A percentile compares a stretch with the other conserved stretches of the same genome.
phyloP scores from a whole-genome alignment of 2,329 filamentous ascomycete genomes.

The Colletotrichum chlorophyti region DNA sequence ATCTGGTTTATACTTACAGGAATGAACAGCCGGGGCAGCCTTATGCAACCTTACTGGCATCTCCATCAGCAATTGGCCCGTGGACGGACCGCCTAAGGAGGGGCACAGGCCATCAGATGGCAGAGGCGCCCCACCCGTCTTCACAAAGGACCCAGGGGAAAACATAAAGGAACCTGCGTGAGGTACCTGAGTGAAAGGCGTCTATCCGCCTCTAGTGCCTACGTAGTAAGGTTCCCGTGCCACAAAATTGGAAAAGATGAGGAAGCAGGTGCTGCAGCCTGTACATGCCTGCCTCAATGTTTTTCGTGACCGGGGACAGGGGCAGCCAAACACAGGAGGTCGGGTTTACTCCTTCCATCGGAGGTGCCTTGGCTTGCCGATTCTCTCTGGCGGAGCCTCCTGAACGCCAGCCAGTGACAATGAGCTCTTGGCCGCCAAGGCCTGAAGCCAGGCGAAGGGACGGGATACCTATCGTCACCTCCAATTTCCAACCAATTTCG shows the following conservation, averaged over 20 bases:
- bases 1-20: background rate
- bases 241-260: background rate
- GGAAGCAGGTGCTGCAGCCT: no score
- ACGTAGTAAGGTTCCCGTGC: background rate
- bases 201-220: no score
- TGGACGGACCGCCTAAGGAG: background rate
- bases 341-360: no score
- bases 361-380: conserved; percentile 17
- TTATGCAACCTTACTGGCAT: conserved; percentile 4
- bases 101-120: conserved; percentile 18
- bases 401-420: conserved; percentile 1
- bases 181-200: conserved; percentile 11
- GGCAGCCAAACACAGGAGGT: no score
- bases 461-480: conserved; percentile 24
- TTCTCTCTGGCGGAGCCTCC: background rate
- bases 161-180: no score
- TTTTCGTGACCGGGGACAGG: no score
- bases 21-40: background rate
- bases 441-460: background rate
- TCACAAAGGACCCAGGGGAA: conserved; percentile 11
- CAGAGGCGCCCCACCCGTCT: conserved; percentile 12
- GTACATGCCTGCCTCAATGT: no score
- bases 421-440: conserved; percentile 15
- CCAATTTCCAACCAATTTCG: conserved; percentile 30
- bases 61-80: no score